Percentiles rank a stretch among this genome's conserved stretches.
These are phyloP conservation scores for Pythium brachiatum DNA, from an alignment of 352 stramenopile genomes.

Conservation along the genomic window DNA sequence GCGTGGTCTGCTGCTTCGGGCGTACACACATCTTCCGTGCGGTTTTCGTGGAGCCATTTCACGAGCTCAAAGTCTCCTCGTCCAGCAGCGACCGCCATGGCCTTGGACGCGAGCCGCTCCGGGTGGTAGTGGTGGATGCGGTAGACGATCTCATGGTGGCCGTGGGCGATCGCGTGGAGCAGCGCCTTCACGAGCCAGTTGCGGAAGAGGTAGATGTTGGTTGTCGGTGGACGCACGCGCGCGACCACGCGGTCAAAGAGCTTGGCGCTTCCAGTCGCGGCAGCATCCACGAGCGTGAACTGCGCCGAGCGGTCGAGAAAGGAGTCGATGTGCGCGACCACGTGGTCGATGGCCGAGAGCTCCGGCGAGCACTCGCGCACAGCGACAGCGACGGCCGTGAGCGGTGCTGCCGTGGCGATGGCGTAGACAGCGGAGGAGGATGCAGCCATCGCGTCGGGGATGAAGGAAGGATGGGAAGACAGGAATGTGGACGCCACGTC, in stretches of 20 bases:
- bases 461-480: not conserved
- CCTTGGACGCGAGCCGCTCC: slow-evolving; percentile 12
- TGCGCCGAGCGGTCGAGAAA: slow-evolving; percentile 22
- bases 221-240: slow-evolving; percentile 16
- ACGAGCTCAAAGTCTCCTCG: slow-evolving; percentile 24
- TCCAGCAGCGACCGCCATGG: slow-evolving; percentile 18
- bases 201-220: slow-evolving; percentile 24
- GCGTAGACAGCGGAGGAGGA: slow-evolving; percentile 8
- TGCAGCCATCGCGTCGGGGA: not conserved
- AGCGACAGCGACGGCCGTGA: slow-evolving; percentile 22
- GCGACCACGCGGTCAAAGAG: slow-evolving; percentile 27
- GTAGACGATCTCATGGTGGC: slow-evolving; percentile 22
- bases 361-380: slow-evolving; percentile 18
- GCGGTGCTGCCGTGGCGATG: slow-evolving; percentile 16
- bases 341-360: slow-evolving; percentile 27
- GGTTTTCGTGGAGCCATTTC: slow-evolving; percentile 27
- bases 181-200: slow-evolving; percentile 30
- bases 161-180: slow-evolving; percentile 14
- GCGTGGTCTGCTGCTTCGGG: slow-evolving; percentile 24
- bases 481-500: not conserved
- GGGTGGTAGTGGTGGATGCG: slow-evolving; percentile 25
- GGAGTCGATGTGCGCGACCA: slow-evolving; percentile 23
- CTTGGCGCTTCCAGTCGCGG: slow-evolving; percentile 20
- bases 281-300: slow-evolving; percentile 22
- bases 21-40: slow-evolving; percentile 23